Conservation (phyloP, 148 eudicot species). For the Cornus kousa region DNA sequence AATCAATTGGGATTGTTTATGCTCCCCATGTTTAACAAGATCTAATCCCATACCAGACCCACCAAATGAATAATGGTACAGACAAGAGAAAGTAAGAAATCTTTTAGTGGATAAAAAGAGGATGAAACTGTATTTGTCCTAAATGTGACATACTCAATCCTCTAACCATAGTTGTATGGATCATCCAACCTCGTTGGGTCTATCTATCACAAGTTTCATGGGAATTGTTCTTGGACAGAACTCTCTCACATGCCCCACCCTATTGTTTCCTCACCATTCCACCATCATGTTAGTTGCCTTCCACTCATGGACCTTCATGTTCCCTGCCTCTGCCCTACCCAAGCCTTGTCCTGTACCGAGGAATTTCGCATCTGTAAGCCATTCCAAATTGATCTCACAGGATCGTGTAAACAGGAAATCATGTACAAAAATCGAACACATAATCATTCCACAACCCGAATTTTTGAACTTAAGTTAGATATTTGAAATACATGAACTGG, state of each 20-base stretch:
- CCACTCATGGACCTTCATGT: slow-evolving; percentile 25
- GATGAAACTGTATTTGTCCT: slow-evolving; percentile 28
- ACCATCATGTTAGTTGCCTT: slow-evolving; percentile 34
- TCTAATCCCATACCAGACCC: slow-evolving; percentile 18
- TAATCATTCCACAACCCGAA: too few relatives aligned
- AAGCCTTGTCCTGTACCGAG: slow-evolving; percentile 7
- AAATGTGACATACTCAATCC: slow-evolving; percentile 14
- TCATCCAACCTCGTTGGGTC: slow-evolving; percentile 30
- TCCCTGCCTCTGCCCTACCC: slow-evolving; percentile 20
- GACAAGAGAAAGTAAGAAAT: slow-evolving; percentile 16
- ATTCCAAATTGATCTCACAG: background rate
- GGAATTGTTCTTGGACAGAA: slow-evolving; percentile 17
- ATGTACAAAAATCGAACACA: too few relatives aligned
- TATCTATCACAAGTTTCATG: slow-evolving; percentile 14
- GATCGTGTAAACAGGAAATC: too few relatives aligned
- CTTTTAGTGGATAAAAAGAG: slow-evolving; percentile 30
- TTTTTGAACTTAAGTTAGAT: too few relatives aligned
- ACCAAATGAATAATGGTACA: slow-evolving; percentile 23
- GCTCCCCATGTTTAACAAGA: slow-evolving; percentile 33
- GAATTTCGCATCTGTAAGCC: background rate
- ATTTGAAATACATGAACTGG: background rate
- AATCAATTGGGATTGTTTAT: slow-evolving; percentile 34
- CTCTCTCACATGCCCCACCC: slow-evolving; percentile 18
- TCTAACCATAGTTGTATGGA: slow-evolving; percentile 2
- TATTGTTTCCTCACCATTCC: slow-evolving; percentile 30